Evolutionary conservation across 108 stramenopile species (phyloP).

Genomic region (Skeletonema tropicum): DNA sequence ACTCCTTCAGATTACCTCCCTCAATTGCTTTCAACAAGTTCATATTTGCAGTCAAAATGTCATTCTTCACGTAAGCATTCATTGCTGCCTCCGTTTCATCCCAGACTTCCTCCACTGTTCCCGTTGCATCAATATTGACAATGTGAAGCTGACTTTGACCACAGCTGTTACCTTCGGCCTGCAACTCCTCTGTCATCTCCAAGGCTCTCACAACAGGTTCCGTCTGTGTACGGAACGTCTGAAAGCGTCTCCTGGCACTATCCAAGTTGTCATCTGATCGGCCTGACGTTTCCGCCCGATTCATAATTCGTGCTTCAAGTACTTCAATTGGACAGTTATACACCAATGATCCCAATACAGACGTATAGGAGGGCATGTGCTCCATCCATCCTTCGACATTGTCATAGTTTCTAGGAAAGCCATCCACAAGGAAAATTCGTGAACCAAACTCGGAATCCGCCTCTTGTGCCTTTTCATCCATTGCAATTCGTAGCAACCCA

Average conservation of each 20-base stretch:
- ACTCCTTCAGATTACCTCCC: conserved; percentile 37
- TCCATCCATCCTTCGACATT: conserved; percentile 90
- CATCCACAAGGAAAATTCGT: conserved; percentile 92
- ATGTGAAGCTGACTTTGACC: conserved; percentile 46
- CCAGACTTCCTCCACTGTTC: conserved; percentile 80
- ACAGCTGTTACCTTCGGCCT: conserved; percentile 19
- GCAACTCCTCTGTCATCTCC: conserved; percentile 43
- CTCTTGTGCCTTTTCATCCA: conserved; percentile 52
- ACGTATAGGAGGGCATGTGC: conserved; percentile 58
- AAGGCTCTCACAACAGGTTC: conserved; percentile 79
- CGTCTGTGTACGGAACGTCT: conserved; percentile 82
- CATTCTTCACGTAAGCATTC: conserved; percentile 68
- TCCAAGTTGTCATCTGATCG: conserved; percentile 94
- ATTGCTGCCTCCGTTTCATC: conserved; percentile 63
- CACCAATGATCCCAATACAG: conserved; percentile 75
- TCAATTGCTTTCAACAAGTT: conserved; percentile 56
- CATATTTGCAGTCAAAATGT: conserved; percentile 71
- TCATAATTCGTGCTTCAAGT: conserved; percentile 78
- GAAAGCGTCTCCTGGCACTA: conserved; percentile 84
- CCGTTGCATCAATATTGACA: conserved; percentile 67
- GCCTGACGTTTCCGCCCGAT: conserved; percentile 88
- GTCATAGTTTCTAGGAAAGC: conserved; percentile 96
- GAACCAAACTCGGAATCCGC: conserved; percentile 44
- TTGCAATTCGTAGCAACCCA: conserved; percentile 79
- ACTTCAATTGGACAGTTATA: conserved; percentile 91